phyloP scores from a whole-genome alignment of 352 stramenopile species.

The Pseudoperonospora humuli region DNA sequence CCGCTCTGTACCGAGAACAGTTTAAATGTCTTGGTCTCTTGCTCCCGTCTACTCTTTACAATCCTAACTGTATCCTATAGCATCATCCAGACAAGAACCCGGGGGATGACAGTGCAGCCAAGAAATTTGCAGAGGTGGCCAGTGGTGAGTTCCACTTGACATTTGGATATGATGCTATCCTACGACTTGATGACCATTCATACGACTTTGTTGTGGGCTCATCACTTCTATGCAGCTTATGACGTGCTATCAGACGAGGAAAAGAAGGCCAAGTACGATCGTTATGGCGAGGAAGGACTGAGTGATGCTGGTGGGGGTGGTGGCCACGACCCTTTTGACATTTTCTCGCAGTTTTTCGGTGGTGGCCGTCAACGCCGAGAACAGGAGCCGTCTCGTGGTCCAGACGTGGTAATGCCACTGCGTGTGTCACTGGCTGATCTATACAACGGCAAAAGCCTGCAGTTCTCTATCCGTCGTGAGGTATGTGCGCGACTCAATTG shows the following conservation, averaged over 20 bases:
- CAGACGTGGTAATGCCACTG: conserved; percentile 83
- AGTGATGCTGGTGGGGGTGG: conserved; percentile 39
- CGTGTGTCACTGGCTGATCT: conserved; percentile 93
- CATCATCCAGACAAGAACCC: conserved; percentile 88
- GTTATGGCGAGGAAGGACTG: conserved; percentile 86
- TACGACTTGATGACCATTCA: background rate
- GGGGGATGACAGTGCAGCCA: conserved; percentile 66
- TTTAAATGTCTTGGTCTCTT: background rate
- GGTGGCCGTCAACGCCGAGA: conserved; percentile 32
- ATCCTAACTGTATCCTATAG: conserved; percentile 15
- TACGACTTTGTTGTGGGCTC: background rate
- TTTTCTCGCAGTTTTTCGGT: conserved; percentile 78
- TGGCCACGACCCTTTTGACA: conserved; percentile 65
- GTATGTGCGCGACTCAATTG: conserved; percentile 3
- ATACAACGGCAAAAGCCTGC: conserved; percentile 93
- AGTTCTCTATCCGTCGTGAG: conserved; percentile 90
- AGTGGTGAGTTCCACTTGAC: conserved; percentile 27
- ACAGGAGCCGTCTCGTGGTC: conserved; percentile 49
- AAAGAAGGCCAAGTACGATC: conserved; percentile 85
- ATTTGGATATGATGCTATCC: background rate
- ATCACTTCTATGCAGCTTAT: conserved; percentile 54
- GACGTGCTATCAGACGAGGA: conserved; percentile 89
- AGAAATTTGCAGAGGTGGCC: conserved; percentile 86
- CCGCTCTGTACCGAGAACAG: background rate
- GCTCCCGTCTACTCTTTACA: background rate